Evolutionary conservation across 257 asterid genomes (phyloP).

Genomic region (Solanum medicagineum): DNA sequence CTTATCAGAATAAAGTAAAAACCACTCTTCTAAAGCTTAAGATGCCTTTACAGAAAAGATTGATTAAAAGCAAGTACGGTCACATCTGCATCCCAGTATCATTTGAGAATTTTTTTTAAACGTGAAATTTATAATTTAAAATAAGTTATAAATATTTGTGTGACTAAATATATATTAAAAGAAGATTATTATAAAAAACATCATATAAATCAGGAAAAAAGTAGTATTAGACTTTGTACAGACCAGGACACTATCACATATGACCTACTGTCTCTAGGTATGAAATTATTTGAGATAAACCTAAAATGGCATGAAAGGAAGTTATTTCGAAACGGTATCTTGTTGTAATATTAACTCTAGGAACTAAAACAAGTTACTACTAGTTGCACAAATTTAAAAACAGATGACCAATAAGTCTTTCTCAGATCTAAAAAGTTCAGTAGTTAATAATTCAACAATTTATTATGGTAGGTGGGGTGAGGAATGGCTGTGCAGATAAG

Average conservation of each 20-base stretch:
- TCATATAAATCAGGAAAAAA: not conserved
- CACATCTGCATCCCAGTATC: not conserved
- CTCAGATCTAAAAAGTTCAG: not conserved
- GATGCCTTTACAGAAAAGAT: not conserved
- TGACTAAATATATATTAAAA: not conserved
- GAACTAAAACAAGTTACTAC: not conserved
- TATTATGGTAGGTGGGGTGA: conserved; percentile 5
- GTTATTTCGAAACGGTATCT: not conserved
- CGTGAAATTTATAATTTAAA: not conserved
- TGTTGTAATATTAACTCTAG: not conserved
- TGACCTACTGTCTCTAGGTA: not conserved
- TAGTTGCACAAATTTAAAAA: not conserved
- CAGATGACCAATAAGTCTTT: not conserved
- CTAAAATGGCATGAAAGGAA: not conserved
- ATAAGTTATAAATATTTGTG: not conserved
- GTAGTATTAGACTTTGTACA: not conserved
- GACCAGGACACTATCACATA: not conserved
- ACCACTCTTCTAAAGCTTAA: not conserved
- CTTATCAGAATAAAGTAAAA: not conserved
- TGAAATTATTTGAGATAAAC: not conserved
- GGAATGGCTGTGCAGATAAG: not conserved
- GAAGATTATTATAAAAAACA: not conserved
- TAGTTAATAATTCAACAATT: not conserved
- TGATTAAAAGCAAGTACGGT: not conserved
- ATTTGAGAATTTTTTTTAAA: too few species aligned